Evolutionary conservation across 2,329 filamentous ascomycete genomes (phyloP).

Genomic region (Fusarium subtropicale): DNA sequence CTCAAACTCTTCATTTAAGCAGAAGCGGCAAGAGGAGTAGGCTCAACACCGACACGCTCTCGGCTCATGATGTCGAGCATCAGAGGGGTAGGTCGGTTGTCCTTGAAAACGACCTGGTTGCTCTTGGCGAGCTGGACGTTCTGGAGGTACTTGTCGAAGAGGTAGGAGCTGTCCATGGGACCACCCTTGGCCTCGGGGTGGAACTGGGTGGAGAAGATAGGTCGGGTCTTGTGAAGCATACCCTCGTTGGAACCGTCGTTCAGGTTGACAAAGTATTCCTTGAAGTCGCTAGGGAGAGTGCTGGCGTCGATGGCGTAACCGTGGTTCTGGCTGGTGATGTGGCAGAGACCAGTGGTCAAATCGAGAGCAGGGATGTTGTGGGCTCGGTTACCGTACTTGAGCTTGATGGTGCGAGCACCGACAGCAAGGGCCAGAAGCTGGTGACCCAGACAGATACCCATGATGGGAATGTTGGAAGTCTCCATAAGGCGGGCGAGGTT

Average conservation of each 20-base stretch:
- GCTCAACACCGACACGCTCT: constrained; percentile 92
- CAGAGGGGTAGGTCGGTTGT: constrained; percentile 87
- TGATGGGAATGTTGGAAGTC: constrained; percentile 88
- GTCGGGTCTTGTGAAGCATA: constrained; percentile 94
- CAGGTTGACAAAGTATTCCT: constrained; percentile 98
- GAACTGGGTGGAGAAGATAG: constrained; percentile 99
- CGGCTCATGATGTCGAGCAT: constrained; percentile 92
- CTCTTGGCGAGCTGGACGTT: constrained; percentile 91
- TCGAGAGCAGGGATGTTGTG: constrained; percentile 98
- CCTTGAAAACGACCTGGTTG: constrained; percentile 80
- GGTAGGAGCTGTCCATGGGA: constrained; percentile 92
- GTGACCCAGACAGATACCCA: constrained; percentile 98
- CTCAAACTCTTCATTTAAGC: constrained; percentile 51
- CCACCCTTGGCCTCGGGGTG: constrained; percentile 98
- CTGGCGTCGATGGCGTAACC: constrained; percentile 92
- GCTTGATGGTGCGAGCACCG: constrained; percentile 91
- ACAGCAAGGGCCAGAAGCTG: constrained; percentile 92
- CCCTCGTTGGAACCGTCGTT: constrained; percentile 98
- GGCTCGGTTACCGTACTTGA: constrained; percentile 99
- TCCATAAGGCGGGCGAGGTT: constrained; percentile 93
- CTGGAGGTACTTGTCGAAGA: constrained; percentile 96
- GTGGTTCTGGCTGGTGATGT: constrained; percentile 99
- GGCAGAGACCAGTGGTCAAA: constrained; percentile 94
- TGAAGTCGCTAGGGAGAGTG: constrained; percentile 87
- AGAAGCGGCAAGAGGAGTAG: constrained; percentile 64